These are phyloP conservation scores for Parmelia sp. DNA, from an alignment of 495 filamentous ascomycete genomes.

Conservation along the genomic window DNA sequence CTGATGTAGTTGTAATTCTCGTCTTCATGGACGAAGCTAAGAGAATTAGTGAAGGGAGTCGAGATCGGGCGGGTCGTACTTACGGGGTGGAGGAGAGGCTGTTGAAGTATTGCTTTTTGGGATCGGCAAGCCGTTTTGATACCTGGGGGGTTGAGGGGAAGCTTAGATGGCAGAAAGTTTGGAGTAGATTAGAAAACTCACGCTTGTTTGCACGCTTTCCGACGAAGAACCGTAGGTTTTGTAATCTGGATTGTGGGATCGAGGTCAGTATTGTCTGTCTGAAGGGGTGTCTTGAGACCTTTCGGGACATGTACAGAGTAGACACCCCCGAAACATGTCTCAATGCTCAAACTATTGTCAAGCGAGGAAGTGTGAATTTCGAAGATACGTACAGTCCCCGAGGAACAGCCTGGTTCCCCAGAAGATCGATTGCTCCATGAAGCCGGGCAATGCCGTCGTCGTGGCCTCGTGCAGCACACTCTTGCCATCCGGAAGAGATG, in stretches of 20 bases:
- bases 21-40: slow-evolving; percentile 47
- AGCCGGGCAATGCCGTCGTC: slow-evolving; percentile 46
- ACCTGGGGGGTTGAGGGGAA: slow-evolving; percentile 30
- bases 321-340: neutral
- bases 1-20: slow-evolving; percentile 49
- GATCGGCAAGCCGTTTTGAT: slow-evolving; percentile 39
- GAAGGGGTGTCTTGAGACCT: too few species aligned
- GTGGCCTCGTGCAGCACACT: slow-evolving; percentile 44
- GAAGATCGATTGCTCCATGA: slow-evolving; percentile 45
- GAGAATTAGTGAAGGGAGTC: slow-evolving; percentile 1
- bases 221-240: slow-evolving; percentile 51
- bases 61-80: slow-evolving; percentile 24
- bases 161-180: neutral
- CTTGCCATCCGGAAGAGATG: slow-evolving; percentile 36
- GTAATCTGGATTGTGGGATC: too few species aligned
- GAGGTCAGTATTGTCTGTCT: too few species aligned
- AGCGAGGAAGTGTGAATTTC: neutral
- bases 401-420: slow-evolving; percentile 45
- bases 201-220: slow-evolving; percentile 43
- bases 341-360: neutral
- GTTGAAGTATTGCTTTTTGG: slow-evolving; percentile 42
- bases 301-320: too few species aligned
- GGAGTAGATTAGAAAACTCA: slow-evolving; percentile 22
- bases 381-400: slow-evolving; percentile 38
- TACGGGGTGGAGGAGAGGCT: slow-evolving; percentile 43